Conservation (phyloP, 2,329 filamentous ascomycete genomes). For the Pseudocercospora crystallina region DNA sequence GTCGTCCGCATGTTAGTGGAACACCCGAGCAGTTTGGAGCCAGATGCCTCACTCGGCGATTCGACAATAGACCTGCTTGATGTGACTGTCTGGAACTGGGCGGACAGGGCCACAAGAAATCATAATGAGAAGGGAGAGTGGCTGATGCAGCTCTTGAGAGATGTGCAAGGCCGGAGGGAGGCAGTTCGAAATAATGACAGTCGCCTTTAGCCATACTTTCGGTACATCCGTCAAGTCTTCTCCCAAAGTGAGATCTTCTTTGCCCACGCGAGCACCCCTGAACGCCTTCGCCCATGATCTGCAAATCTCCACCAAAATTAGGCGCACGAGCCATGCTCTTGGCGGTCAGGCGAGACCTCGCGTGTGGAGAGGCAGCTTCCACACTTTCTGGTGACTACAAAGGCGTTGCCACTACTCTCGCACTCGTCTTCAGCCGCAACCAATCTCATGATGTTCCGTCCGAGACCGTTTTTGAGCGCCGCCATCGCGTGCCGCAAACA, state of each 20-base stretch:
- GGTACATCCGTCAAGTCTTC: neutral
- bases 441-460: too few relatives aligned
- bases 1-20: conserved; percentile 28
- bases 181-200: neutral
- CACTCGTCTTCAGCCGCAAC: neutral
- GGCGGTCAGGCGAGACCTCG: neutral
- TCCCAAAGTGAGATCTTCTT: neutral
- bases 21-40: neutral
- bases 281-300: neutral
- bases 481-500: too few relatives aligned
- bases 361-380: neutral
- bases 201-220: neutral
- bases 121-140: conserved; percentile 31
- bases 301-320: conserved; percentile 8
- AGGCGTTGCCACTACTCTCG: neutral
- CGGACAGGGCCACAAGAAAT: conserved; percentile 26
- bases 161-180: conserved; percentile 11
- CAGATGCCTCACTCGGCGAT: neutral
- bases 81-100: conserved; percentile 36
- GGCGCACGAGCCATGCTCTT: neutral
- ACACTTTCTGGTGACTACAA: too few relatives aligned
- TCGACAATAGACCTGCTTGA: conserved; percentile 33
- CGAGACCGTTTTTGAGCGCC: too few relatives aligned
- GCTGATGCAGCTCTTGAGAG: conserved; percentile 29
- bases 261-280: neutral